Percentiles rank a stretch among this genome's conserved stretches.
These are phyloP conservation scores for Mucor ambiguus DNA, from an alignment of 371 early-diverging fungal species.

Conservation along the genomic window DNA sequence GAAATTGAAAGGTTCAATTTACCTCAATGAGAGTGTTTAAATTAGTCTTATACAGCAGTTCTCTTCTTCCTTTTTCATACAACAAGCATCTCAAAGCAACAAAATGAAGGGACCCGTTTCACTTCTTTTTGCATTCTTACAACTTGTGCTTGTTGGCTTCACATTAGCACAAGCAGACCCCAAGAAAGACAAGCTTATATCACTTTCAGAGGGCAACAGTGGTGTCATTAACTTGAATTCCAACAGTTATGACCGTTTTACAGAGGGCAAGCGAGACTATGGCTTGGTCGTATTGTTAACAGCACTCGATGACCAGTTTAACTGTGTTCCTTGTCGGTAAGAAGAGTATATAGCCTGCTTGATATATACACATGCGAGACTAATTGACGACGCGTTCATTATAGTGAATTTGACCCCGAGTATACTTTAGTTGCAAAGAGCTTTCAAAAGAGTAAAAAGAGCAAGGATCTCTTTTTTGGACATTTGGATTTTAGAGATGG, in stretches of 20 bases:
- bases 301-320: slow-evolving; percentile 66
- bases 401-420: slow-evolving; percentile 79
- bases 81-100: background rate
- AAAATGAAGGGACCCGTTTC: slow-evolving; percentile 19
- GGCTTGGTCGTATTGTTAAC: slow-evolving; percentile 78
- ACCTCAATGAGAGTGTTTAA: background rate
- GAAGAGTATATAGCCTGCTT: background rate
- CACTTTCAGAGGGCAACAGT: slow-evolving; percentile 46
- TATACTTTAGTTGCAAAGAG: slow-evolving; percentile 65
- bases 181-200: slow-evolving; percentile 36
- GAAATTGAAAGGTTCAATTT: background rate
- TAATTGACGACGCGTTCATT: slow-evolving; percentile 6
- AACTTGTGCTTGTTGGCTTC: slow-evolving; percentile 13
- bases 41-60: background rate
- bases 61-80: slow-evolving; percentile 1
- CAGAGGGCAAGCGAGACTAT: slow-evolving; percentile 79
- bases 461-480: slow-evolving; percentile 67
- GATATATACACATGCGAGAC: background rate
- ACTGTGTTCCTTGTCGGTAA: slow-evolving; percentile 81
- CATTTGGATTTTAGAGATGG: slow-evolving; percentile 75
- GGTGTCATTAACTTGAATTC: slow-evolving; percentile 66
- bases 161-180: slow-evolving; percentile 31
- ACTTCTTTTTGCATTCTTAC: slow-evolving; percentile 20
- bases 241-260: slow-evolving; percentile 61
- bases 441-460: slow-evolving; percentile 53